Evolutionary conservation across 306 rosid species (phyloP).

Genomic region (Geum urbanum): DNA sequence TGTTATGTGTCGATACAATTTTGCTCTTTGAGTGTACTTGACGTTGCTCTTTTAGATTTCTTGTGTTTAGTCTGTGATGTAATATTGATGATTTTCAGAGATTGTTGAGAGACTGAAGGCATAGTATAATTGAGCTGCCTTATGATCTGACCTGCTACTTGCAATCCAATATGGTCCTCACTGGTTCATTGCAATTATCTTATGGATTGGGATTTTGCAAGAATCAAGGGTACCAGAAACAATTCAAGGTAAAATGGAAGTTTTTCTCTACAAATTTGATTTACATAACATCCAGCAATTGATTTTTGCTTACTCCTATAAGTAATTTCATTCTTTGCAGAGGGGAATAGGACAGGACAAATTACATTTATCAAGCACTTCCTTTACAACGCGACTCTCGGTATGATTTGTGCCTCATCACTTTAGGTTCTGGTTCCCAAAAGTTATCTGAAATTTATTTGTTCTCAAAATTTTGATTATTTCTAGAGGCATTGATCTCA

Average conservation of each 20-base stretch:
- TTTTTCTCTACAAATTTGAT: conserved; percentile 3
- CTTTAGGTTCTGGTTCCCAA: not conserved
- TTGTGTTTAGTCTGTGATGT: not conserved
- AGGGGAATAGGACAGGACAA: conserved; percentile 34
- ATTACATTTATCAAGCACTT: conserved; percentile 30
- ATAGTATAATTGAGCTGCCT: conserved; percentile 2
- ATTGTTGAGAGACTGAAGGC: conserved; percentile 25
- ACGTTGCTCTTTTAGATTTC: too few relatives aligned
- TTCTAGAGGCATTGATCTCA: not conserved
- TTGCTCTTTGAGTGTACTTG: too few relatives aligned
- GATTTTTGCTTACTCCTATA: not conserved
- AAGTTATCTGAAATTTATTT: not conserved
- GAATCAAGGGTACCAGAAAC: conserved; percentile 43
- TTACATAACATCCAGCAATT: not conserved
- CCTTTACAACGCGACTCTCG: conserved; percentile 39
- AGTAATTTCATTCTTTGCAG: conserved; percentile 43
- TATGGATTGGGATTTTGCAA: conserved; percentile 64
- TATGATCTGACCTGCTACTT: conserved; percentile 26
- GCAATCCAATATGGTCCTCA: conserved; percentile 57
- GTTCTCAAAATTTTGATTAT: not conserved
- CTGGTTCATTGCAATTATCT: conserved; percentile 81
- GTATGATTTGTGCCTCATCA: conserved; percentile 30
- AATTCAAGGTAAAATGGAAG: conserved; percentile 39
- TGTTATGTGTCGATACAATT: not conserved
- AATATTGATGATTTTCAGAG: conserved; percentile 8